Evolutionary conservation across 768 basidiomycete genomes (phyloP), one percentile per base, ranked within the genome.

Genomic region (Tylopilus intermedius): DNA sequence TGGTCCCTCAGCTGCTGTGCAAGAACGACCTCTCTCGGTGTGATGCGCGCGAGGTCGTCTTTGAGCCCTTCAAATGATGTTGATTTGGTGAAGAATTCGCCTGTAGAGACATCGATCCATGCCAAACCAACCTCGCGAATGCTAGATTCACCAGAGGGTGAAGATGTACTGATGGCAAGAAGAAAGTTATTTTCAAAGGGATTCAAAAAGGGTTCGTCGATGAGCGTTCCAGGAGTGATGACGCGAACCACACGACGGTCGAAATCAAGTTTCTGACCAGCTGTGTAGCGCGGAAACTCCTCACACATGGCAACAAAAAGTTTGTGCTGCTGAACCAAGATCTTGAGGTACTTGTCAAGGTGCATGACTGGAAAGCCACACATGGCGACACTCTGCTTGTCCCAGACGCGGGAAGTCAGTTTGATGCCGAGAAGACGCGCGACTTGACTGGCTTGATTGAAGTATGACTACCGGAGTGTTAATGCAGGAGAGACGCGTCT

Each of bases 21-120:
- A 4, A 95, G 78, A 43, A 96, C 84, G 42, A 96, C 79, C 69
- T 97, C 94, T 47, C 80, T 80, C 5, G 94, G 94, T 30, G 71
- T 72, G 41, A 96, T 86, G 21, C 92, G 81, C 8, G 83, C 83
- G 24, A 98, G 73, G 56, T 95, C 88, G 62, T 96, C 92, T 49
- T 82, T 80, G 29, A 98, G 69, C 38, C 66, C 72, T 22, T 81
- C 80, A 14, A 76, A 45, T 2, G 74, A 68, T 10, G 80, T 76
- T 6, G 69, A 66, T 58, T 89, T 89, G 10, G 88, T 85, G 67
- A 88, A 93, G 67, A 95, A 91, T 63, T 95, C 94, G 54, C 92
- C 91, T 0, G 94, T 96, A 13, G 94, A 94, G 15, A 96, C 81
- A 64, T 98, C 94, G 24, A 90, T 92, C 86, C 94, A 97, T 6